Evolutionary conservation across 2,329 filamentous ascomycete genomes (phyloP).

Genomic region (Xylariaceae sp.): DNA sequence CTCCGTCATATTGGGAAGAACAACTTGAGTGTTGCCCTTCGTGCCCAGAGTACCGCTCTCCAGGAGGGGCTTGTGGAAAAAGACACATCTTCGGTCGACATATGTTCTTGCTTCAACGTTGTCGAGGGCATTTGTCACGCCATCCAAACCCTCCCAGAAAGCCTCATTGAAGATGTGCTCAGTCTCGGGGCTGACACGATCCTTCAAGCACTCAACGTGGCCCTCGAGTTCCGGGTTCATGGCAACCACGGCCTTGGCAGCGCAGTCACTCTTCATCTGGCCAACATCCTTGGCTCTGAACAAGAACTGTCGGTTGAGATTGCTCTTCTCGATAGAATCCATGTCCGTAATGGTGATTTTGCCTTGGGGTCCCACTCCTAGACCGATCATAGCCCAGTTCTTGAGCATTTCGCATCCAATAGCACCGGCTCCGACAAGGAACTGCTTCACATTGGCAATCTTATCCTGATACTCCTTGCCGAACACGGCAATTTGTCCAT

Average conservation of each 20-base stretch:
- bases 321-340: slow-evolving; percentile 98
- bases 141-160: slow-evolving; percentile 84
- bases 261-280: slow-evolving; percentile 92
- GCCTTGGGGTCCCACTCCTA: slow-evolving; percentile 81
- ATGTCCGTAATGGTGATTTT: slow-evolving; percentile 93
- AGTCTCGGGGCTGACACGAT: slow-evolving; percentile 86
- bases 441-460: slow-evolving; percentile 82
- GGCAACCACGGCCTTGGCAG: slow-evolving; percentile 77
- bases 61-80: slow-evolving; percentile 94
- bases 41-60: slow-evolving; percentile 98
- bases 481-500: slow-evolving; percentile 95
- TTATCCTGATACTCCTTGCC: slow-evolving; percentile 92
- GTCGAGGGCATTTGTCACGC: slow-evolving; percentile 94
- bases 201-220: slow-evolving; percentile 79
- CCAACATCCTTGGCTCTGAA: slow-evolving; percentile 94
- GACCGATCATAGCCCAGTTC: slow-evolving; percentile 98
- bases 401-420: slow-evolving; percentile 99
- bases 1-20: slow-evolving; percentile 85
- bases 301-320: slow-evolving; percentile 93
- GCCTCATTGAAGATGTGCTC: slow-evolving; percentile 91
- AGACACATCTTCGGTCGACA: slow-evolving; percentile 91
- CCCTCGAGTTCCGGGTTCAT: slow-evolving; percentile 94
- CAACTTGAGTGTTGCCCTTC: slow-evolving; percentile 96
- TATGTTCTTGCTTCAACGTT: slow-evolving; percentile 97
- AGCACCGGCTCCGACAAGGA: slow-evolving; percentile 91